Percentiles rank a stretch among this genome's conserved stretches.
These are phyloP conservation scores for Saxophila tyrrhenica DNA, from an alignment of 495 filamentous ascomycete species.

Conservation along the genomic window DNA sequence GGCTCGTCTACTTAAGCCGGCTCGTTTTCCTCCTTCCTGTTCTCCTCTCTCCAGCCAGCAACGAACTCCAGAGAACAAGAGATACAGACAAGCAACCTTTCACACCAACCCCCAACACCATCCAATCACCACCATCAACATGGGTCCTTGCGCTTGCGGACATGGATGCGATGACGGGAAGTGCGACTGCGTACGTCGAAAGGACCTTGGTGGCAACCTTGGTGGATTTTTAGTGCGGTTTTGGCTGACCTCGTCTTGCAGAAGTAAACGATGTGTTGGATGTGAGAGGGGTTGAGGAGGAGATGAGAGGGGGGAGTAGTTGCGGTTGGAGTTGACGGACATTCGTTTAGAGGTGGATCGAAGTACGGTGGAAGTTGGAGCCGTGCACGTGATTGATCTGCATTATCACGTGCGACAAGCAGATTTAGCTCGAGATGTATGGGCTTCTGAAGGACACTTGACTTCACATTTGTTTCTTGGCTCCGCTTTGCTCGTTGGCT, in stretches of 20 bases:
- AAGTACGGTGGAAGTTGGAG: neutral
- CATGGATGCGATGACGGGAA: slow-evolving; percentile 2
- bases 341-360: neutral
- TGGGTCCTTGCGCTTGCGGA: slow-evolving; percentile 11
- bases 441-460: too few relatives aligned
- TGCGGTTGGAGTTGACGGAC: neutral
- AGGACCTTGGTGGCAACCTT: neutral
- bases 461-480: too few relatives aligned
- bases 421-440: too few relatives aligned
- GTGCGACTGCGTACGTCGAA: slow-evolving; percentile 10
- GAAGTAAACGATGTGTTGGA: neutral
- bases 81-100: neutral
- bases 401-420: neutral
- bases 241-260: neutral
- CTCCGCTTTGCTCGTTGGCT: too few relatives aligned
- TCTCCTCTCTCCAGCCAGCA: neutral
- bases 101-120: neutral
- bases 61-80: neutral
- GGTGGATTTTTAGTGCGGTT: too few relatives aligned
- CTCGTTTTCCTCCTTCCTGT: neutral
- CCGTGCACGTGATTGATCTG: neutral
- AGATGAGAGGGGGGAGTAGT: neutral
- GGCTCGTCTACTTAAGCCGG: too few relatives aligned
- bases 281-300: neutral
- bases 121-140: slow-evolving; percentile 2